Conservation (phyloP, 805 yeast species). For the Yarrowia sp. region DNA sequence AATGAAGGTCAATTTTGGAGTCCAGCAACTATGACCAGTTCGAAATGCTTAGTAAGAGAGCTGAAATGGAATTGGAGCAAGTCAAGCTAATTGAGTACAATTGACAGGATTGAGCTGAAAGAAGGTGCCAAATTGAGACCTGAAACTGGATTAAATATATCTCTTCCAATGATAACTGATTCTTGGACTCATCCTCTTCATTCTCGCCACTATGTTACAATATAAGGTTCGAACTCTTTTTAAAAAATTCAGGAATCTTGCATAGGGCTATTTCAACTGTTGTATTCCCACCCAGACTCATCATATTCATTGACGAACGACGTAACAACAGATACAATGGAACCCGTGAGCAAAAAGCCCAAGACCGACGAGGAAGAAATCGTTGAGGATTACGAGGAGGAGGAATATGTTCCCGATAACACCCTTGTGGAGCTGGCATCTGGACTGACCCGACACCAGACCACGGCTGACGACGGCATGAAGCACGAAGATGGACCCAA, state of each 20-base stretch:
- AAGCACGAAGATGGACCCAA: constrained; percentile 44
- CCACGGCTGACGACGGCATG: constrained; percentile 38
- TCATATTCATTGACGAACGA: neutral
- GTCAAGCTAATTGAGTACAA: too few relatives aligned
- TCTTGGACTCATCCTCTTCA: too few relatives aligned
- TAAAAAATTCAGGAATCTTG: constrained; percentile 19
- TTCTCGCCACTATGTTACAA: neutral
- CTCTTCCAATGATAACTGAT: too few relatives aligned
- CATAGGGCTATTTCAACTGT: neutral
- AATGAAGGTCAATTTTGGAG: neutral
- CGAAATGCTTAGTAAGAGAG: neutral
- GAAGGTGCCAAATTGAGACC: too few relatives aligned
- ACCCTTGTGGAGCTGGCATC: constrained; percentile 2
- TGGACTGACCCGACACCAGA: constrained; percentile 33
- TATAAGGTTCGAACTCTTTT: constrained; percentile 17
- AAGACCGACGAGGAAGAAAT: constrained; percentile 21
- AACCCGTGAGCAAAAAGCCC: constrained; percentile 24
- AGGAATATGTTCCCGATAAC: constrained; percentile 5
- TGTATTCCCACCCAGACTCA: neutral
- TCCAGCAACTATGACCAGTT: neutral
- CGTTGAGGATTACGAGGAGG: neutral
- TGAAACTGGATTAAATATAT: too few relatives aligned
- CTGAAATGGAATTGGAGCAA: neutral
- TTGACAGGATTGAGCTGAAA: too few relatives aligned
- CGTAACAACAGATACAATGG: neutral